Percentiles rank a stretch among this genome's conserved stretches.
Evolutionary conservation across 805 yeast species (phyloP).

Genomic region (Candida ipomoeae): DNA sequence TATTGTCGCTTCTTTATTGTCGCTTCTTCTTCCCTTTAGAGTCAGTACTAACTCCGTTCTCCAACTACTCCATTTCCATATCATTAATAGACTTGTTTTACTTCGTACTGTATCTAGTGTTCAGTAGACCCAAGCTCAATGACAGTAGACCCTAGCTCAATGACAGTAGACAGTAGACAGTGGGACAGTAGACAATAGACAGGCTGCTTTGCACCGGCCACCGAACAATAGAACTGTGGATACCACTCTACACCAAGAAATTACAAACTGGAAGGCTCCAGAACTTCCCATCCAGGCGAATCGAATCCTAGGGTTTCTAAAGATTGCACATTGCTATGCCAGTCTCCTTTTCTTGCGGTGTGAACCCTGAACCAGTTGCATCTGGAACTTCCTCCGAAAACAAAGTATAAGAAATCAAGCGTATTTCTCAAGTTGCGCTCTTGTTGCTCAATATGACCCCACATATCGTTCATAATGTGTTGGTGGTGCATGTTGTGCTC

Average conservation of each 20-base stretch:
- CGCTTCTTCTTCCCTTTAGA: too few species aligned
- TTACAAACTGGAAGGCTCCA: background rate
- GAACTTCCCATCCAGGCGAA: background rate
- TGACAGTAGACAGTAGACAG: too few species aligned
- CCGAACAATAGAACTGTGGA: slow-evolving; percentile 1
- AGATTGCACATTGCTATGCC: slow-evolving; percentile 3
- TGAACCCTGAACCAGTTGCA: background rate
- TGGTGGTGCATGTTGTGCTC: slow-evolving; percentile 4
- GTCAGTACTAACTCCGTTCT: too few species aligned
- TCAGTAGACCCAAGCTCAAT: too few species aligned
- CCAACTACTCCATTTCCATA: too few species aligned
- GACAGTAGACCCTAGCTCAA: too few species aligned
- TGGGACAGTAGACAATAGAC: background rate
- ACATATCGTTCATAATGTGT: background rate
- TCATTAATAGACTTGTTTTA: too few species aligned
- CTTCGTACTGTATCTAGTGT: too few species aligned
- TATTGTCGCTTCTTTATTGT: too few species aligned
- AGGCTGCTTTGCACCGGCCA: slow-evolving; percentile 3
- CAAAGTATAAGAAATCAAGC: background rate
- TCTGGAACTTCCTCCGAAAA: background rate
- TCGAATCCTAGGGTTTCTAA: background rate
- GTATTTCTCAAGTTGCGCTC: background rate
- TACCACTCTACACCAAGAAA: background rate
- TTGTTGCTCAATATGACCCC: background rate
- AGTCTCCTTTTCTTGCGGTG: slow-evolving; percentile 1